These are phyloP conservation scores for Beauveria caledonica DNA, from an alignment of 2,329 filamentous ascomycete species.

Conservation along the genomic window DNA sequence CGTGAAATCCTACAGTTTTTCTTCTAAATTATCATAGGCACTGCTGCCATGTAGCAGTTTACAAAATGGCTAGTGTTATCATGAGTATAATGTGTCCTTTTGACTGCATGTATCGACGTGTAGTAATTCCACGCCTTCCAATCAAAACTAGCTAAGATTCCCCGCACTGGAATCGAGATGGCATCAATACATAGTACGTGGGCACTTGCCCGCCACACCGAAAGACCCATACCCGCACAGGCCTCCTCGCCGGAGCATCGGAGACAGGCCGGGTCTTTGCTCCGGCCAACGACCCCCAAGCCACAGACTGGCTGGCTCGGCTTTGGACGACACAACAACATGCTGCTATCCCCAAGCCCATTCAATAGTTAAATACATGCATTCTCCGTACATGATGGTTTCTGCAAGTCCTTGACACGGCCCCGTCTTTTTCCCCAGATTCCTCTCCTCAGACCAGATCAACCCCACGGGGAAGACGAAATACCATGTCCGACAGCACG, in stretches of 20 bases:
- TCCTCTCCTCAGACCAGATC: not conserved
- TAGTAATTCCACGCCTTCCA: too few species aligned
- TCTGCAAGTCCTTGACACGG: not conserved
- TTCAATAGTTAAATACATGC: not conserved
- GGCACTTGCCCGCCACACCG: not conserved
- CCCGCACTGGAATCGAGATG: not conserved
- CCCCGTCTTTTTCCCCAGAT: not conserved
- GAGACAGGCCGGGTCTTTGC: not conserved
- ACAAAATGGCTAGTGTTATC: too few species aligned
- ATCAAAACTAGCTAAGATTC: too few species aligned
- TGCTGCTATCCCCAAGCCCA: not conserved
- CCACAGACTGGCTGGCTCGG: not conserved
- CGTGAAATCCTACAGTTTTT: too few species aligned
- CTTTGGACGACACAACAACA: not conserved
- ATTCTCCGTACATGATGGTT: not conserved
- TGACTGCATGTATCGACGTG: too few species aligned
- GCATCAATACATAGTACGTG: not conserved
- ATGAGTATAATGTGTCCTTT: too few species aligned
- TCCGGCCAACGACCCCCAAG: not conserved
- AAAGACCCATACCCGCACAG: not conserved
- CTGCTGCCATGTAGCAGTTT: too few species aligned
- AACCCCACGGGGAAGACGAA: not conserved
- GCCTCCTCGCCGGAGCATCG: not conserved
- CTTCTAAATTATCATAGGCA: too few species aligned
- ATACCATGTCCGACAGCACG: not conserved